Evolutionary conservation across 2,329 filamentous ascomycete genomes (phyloP).

Genomic region (Magnaporthiopsis incrustans): DNA sequence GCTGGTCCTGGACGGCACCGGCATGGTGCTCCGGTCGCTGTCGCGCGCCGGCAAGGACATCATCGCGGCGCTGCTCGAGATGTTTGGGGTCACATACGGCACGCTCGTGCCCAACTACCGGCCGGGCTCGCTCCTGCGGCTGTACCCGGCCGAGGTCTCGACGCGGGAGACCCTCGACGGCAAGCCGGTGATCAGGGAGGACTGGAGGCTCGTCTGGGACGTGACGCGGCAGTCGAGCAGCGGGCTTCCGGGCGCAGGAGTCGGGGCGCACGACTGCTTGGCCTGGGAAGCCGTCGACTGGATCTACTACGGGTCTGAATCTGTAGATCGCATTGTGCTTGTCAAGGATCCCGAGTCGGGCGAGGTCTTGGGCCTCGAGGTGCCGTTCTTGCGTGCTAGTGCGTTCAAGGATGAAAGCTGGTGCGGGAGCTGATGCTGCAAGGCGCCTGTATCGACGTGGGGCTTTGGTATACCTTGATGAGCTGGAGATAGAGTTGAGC

Average conservation of each 20-base stretch:
- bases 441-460: neutral
- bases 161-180: conserved; percentile 2
- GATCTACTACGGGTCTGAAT: conserved; percentile 16
- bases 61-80: conserved; percentile 9
- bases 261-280: conserved; percentile 12
- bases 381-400: conserved; percentile 15
- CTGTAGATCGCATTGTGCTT: conserved; percentile 15
- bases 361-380: conserved; percentile 14
- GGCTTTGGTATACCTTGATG: neutral
- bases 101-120: conserved; percentile 10
- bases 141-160: conserved; percentile 13
- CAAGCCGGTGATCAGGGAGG: conserved; percentile 12
- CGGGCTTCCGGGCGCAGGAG: conserved; percentile 13
- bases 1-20: conserved; percentile 2
- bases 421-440: neutral
- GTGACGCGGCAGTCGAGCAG: conserved; percentile 5
- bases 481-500: too few relatives aligned
- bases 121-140: conserved; percentile 5
- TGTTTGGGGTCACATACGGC: conserved; percentile 11
- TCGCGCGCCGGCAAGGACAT: conserved; percentile 12
- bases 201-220: conserved; percentile 15
- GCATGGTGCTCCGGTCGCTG: conserved; percentile 1
- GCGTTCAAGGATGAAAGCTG: conserved; percentile 6
- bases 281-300: conserved; percentile 16
- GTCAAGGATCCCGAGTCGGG: conserved; percentile 13